Base-by-base conservation (phyloP, 2,329 filamentous ascomycete species). In the Emericellopsis atlantica region DNA sequence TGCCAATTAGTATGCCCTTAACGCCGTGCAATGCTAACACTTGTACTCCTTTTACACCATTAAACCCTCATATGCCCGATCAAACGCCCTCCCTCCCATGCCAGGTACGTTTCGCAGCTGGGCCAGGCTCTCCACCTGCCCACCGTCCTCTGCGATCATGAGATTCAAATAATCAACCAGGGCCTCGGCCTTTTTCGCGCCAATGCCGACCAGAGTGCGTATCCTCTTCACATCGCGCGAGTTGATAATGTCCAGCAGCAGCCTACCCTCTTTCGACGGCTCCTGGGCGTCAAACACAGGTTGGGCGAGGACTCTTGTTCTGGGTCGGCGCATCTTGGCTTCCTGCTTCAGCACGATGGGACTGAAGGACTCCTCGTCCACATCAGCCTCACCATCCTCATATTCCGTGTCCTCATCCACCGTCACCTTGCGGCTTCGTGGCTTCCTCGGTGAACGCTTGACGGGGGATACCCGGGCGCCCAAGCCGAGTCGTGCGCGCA, bases 201-300 rank as follows among this genome's bases (percentile, higher is more conserved):
- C 84, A 10, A 88, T 79, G 2, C 83, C 83, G 32, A 77, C 76
- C 2, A 88, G 66, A 4, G 74, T 62, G 51, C 72, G 74, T 57
- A 88, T 87, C 53, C 74, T 67, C 12, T 63, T 63, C 15, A 81
- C 60, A 45, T 88, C 79, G 38, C 79, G 72, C 16, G 80, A 84
- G 63, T 88, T 88, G 60, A 88, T 74, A 50, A 87, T 81, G 37
- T 74, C 66, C 3, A 88, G 67, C 3, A 88, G 61, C 44, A 74
- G 71, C 26, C 26, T 29, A 9, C 9, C 26, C 26, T 29, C 26
- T 6, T 29, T 29, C 9, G 26, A 29, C 26, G 26, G 6, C 26
- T 29, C 26, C 46, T 68, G 68, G 6, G 79, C 80, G 18, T 16
- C 18, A 7, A 15, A 15, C 11, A 53, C 38, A 26, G 45, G 45